Base-by-base conservation (phyloP, 2,329 filamentous ascomycete species). In the Apiospora saccharicola region DNA sequence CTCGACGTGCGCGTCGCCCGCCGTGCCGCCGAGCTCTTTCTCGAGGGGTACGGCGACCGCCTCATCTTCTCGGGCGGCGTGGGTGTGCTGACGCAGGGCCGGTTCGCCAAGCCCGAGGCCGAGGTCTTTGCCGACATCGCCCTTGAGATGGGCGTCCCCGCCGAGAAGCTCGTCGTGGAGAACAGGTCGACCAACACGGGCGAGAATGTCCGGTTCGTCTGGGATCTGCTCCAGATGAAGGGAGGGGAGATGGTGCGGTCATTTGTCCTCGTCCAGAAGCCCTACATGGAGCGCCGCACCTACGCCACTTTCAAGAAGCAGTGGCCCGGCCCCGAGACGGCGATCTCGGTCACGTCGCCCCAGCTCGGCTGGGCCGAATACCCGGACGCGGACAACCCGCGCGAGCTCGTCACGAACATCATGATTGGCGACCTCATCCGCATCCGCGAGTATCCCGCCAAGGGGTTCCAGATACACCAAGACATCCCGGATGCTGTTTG, bases 221-320 rank as follows among this genome's bases (percentile, higher is more conserved):
- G 83, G 49, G 78, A 76, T 0, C 74, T 86, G 13, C 77, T 86
- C 1, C 64, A 70, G 22, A 75, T 79, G 16, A 77, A 68, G 30
- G 75, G 78, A 0, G 61, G 84, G 10, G 67, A 30, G 26, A 30
- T 49, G 1, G 70, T 80, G 0, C 72, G 76, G 43, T 82, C 79
- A 2, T 81, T 86, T 43, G 77, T 86, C 22, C 78, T 86, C 0
- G 85, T 86, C 12, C 85, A 86, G 76, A 86, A 86, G 76, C 85
- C 84, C 34, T 86, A 86, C 72, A 86, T 86, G 85, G 84, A 86
- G 76, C 77, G 85, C 46, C 77, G 85, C 7, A 85, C 84, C 5
- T 86, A 82, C 57, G 85, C 85, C 1, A 86, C 85, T 0, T 86
- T 86, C 72, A 79, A 78, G 72, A 84, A 82, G 78, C 85, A 86